Base-by-base conservation (phyloP, 2,329 filamentous ascomycete genomes). In the Rutstroemia sp. region DNA sequence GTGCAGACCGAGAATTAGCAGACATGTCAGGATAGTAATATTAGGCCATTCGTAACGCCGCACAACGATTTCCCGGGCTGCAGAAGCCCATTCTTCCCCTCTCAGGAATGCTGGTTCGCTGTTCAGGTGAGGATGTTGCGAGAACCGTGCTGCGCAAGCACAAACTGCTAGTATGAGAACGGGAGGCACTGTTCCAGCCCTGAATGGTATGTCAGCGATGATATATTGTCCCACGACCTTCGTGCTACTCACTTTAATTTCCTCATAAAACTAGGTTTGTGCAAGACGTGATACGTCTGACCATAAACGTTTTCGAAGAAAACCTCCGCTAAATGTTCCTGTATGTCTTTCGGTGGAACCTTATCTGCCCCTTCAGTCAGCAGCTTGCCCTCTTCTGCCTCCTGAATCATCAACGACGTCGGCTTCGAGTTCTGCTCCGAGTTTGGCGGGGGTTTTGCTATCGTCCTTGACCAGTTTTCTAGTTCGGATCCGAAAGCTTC, bases 271-370 rank as follows among this genome's bases (percentile, higher is more conserved):
- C 92, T 97, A 39, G 94, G 92, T 69, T 96, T 97, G 73, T 99
- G 94, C 9, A 99, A 81, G 19, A 99, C 76, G 61, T 95, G 88
- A 70, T 97, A 99, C 36, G 90, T 89, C 69, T 97, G 94, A 8
- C 94, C 94, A 68, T 99, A 97, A 0, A 97, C 82, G 66, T 88
- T 92, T 67, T 97, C 92, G 67, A 97, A 99, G 69, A 95, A 99
- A 0, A 96, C 84, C 66, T 97, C 92, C 17, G 92, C 86, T 5
- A 99, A 78, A 71, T 97, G 92, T 68, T 96, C 88, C 69, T 97
- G 94, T 12, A 96, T 82, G 42, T 96, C 92, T 68, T 87, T 86
- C 0, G 89, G 78, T 0, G 94, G 94, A 14, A 99, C 73, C 56
- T 86, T 86, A 61, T 95, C 91, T 2, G 81, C 79, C 1, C 94